Evolutionary conservation across 768 basidiomycete species (phyloP).

Genomic region (Astraeus odoratus): DNA sequence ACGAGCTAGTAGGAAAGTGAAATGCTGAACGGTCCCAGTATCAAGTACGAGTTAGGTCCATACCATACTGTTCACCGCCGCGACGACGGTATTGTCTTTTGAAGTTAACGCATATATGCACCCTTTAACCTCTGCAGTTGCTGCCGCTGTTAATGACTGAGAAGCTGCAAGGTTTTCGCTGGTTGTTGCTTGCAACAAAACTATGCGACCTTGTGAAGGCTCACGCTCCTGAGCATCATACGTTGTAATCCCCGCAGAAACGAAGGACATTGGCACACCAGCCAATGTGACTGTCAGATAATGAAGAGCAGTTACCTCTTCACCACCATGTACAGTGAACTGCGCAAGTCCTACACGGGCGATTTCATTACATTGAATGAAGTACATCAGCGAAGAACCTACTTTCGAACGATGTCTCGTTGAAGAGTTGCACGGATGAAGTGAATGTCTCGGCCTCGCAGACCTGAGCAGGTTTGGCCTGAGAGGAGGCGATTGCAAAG

Average conservation of each 20-base stretch:
- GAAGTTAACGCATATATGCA: constrained; percentile 61
- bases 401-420: constrained; percentile 61
- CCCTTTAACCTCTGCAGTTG: constrained; percentile 46
- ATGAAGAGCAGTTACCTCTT: constrained; percentile 57
- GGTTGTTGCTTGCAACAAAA: constrained; percentile 42
- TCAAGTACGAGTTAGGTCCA: constrained; percentile 16
- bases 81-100: constrained; percentile 48
- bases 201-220: constrained; percentile 50
- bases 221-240: constrained; percentile 40
- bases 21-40: neutral
- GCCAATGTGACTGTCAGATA: constrained; percentile 23
- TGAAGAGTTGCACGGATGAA: constrained; percentile 60
- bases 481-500: constrained; percentile 62
- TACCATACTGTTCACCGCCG: constrained; percentile 73
- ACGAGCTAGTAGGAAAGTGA: constrained; percentile 34
- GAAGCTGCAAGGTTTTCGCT: constrained; percentile 11
- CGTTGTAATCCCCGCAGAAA: constrained; percentile 45
- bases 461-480: constrained; percentile 46
- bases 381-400: constrained; percentile 19
- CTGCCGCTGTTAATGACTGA: constrained; percentile 26
- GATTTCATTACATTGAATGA: constrained; percentile 3
- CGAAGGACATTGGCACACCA: constrained; percentile 31
- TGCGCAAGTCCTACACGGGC: constrained; percentile 19
- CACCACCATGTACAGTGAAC: constrained; percentile 33
- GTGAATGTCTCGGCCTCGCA: constrained; percentile 40